phyloP scores from a whole-genome alignment of 192 early-diverging fungal species.

The Entomortierella chlamydospora region DNA sequence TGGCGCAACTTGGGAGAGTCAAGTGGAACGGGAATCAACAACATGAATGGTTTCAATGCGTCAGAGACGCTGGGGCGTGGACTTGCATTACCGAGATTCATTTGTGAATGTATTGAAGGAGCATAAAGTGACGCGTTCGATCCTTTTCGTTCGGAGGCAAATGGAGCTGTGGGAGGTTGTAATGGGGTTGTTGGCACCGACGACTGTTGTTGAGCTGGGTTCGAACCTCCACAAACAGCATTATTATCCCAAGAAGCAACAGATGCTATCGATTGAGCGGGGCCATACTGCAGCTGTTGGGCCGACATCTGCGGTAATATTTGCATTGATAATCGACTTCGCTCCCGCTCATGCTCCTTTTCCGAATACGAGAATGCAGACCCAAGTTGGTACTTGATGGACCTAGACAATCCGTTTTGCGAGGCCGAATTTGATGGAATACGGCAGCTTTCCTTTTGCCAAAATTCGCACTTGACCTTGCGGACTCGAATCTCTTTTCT shows the following conservation, averaged over 20 bases:
- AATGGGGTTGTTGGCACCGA: slow-evolving; percentile 14
- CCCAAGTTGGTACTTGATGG: slow-evolving; percentile 34
- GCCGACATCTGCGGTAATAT: not conserved
- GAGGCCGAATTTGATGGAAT: slow-evolving; percentile 16
- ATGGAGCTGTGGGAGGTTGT: not conserved
- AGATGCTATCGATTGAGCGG: not conserved
- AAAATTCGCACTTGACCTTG: slow-evolving; percentile 52
- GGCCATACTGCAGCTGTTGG: not conserved
- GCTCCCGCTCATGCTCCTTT: slow-evolving; percentile 32
- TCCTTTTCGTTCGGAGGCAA: not conserved
- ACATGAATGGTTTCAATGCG: slow-evolving; percentile 25
- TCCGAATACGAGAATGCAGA: slow-evolving; percentile 37
- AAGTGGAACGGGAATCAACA: slow-evolving; percentile 25
- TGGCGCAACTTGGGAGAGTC: slow-evolving; percentile 35
- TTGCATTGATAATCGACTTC: slow-evolving; percentile 5
- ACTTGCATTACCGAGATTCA: not conserved
- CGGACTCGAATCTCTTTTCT: slow-evolving; percentile 44
- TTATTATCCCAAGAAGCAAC: slow-evolving; percentile 11
- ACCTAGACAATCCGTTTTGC: slow-evolving; percentile 2
- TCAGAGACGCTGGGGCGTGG: not conserved
- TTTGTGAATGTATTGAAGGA: not conserved
- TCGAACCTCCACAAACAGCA: not conserved
- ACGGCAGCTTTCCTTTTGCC: slow-evolving; percentile 51
- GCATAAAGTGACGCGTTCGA: slow-evolving; percentile 10
- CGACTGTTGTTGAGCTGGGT: slow-evolving; percentile 2